Conservation (phyloP, 345 rosid genomes). For the Linum usitatissimum region DNA sequence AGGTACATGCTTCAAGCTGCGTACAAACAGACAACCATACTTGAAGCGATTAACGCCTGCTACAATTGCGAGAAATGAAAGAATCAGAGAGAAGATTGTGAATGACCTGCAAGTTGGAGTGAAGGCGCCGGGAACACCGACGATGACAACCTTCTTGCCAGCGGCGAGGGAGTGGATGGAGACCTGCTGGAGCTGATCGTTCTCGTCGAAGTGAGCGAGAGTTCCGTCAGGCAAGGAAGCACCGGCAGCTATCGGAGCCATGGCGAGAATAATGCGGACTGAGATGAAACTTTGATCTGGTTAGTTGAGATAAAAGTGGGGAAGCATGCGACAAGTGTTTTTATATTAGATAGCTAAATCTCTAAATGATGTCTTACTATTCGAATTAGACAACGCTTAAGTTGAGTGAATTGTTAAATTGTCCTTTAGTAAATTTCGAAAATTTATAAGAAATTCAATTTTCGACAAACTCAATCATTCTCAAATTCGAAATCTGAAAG, state of each 20-base stretch:
- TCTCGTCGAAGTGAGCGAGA: slow-evolving; percentile 74
- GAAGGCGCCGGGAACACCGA: slow-evolving; percentile 98
- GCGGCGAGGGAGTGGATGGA: slow-evolving; percentile 75
- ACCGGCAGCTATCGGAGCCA: slow-evolving; percentile 89
- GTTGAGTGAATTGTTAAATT: too few relatives aligned
- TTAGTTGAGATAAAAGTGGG: too few relatives aligned
- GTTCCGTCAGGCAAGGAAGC: slow-evolving; percentile 67
- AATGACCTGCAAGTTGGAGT: slow-evolving; percentile 95
- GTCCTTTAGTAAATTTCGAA: too few relatives aligned
- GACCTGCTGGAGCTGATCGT: slow-evolving; percentile 65
- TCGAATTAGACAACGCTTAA: too few relatives aligned
- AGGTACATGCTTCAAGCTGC: slow-evolving; percentile 88
- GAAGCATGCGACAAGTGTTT: too few relatives aligned
- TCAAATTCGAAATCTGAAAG: too few relatives aligned
- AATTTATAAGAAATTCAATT: too few relatives aligned
- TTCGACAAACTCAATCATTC: too few relatives aligned
- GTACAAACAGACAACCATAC: background rate
- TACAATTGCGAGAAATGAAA: background rate
- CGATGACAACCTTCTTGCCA: slow-evolving; percentile 71
- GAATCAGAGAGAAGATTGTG: background rate
- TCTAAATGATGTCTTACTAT: too few relatives aligned
- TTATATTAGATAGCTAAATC: too few relatives aligned
- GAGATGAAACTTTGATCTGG: too few relatives aligned
- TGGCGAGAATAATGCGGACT: slow-evolving; percentile 4
- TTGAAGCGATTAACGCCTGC: background rate